Conservation (phyloP, 176 grass and related monocot species). For the Carex kokanica region DNA sequence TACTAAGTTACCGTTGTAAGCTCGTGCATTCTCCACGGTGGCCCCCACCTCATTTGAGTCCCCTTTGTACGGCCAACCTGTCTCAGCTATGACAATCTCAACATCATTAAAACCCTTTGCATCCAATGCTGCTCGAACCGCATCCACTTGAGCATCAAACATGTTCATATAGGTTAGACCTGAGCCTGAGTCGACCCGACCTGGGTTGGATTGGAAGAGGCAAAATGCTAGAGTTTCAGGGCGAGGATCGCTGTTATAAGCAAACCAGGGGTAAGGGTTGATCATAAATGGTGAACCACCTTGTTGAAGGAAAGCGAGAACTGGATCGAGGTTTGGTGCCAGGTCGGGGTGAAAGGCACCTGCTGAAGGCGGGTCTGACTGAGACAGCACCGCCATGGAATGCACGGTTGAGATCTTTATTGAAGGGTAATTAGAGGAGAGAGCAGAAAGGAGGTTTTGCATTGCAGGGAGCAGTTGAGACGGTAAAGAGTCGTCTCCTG, state of each 20-base stretch:
- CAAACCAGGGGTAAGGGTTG: constrained; percentile 89
- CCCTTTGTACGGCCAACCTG: constrained; percentile 83
- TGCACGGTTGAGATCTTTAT: constrained; percentile 69
- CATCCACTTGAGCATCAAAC: constrained; percentile 86
- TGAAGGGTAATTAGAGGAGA: constrained; percentile 36
- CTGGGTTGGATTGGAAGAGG: constrained; percentile 68
- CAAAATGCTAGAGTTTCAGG: constrained; percentile 71
- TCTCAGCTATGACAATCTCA: constrained; percentile 74
- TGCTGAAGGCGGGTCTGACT: constrained; percentile 66
- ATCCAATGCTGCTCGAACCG: constrained; percentile 72
- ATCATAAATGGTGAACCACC: constrained; percentile 80
- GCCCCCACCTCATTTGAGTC: constrained; percentile 64
- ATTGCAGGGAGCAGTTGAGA: constrained; percentile 67
- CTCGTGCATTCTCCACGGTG: constrained; percentile 63
- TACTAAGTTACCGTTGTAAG: constrained; percentile 56
- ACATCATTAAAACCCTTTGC: constrained; percentile 69
- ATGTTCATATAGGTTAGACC: constrained; percentile 76
- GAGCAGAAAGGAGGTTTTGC: constrained; percentile 58
- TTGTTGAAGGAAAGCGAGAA: constrained; percentile 67
- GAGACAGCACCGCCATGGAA: constrained; percentile 64
- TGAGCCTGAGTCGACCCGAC: constrained; percentile 53
- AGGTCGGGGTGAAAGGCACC: constrained; percentile 59
- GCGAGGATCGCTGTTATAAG: constrained; percentile 66
- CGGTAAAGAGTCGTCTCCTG: constrained; percentile 39
- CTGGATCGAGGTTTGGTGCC: constrained; percentile 33